Percentiles rank a stretch among this genome's conserved stretches.
Evolutionary conservation across 805 yeast genomes (phyloP).

Genomic region (Saccharomycopsis fibuligera): DNA sequence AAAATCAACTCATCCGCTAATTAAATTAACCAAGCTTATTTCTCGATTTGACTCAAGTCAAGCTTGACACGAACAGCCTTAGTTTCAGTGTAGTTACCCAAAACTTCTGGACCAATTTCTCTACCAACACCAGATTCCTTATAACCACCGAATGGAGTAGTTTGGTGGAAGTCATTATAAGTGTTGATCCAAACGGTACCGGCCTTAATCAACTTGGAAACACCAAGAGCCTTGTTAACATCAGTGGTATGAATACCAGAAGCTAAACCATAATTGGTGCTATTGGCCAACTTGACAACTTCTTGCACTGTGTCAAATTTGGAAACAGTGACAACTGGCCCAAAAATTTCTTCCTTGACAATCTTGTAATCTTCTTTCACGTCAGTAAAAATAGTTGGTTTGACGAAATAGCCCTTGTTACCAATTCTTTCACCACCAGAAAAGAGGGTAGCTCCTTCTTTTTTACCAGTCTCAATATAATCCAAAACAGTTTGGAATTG

Average conservation of each 20-base stretch:
- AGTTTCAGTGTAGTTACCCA: slow-evolving; percentile 76
- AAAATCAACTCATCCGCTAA: too few relatives aligned
- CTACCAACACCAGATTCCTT: slow-evolving; percentile 90
- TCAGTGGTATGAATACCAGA: slow-evolving; percentile 84
- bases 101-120: slow-evolving; percentile 85
- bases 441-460: slow-evolving; percentile 75
- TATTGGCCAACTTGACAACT: slow-evolving; percentile 71
- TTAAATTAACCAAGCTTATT: too few relatives aligned
- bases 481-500: slow-evolving; percentile 75
- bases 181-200: slow-evolving; percentile 93
- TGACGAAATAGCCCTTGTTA: slow-evolving; percentile 59
- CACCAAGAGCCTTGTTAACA: slow-evolving; percentile 68
- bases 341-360: slow-evolving; percentile 77
- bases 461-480: slow-evolving; percentile 70
- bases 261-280: slow-evolving; percentile 78
- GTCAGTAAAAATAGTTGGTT: slow-evolving; percentile 71
- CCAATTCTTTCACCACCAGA: slow-evolving; percentile 64
- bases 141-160: slow-evolving; percentile 90
- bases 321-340: slow-evolving; percentile 83
- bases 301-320: slow-evolving; percentile 82
- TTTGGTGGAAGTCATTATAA: slow-evolving; percentile 79
- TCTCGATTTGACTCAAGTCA: slow-evolving; percentile 3
- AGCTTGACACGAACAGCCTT: slow-evolving; percentile 66
- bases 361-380: slow-evolving; percentile 61
- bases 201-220: slow-evolving; percentile 67